phyloP scores from a whole-genome alignment of 2,329 filamentous ascomycete species.

The Sclerotinia sclerotiorum region DNA sequence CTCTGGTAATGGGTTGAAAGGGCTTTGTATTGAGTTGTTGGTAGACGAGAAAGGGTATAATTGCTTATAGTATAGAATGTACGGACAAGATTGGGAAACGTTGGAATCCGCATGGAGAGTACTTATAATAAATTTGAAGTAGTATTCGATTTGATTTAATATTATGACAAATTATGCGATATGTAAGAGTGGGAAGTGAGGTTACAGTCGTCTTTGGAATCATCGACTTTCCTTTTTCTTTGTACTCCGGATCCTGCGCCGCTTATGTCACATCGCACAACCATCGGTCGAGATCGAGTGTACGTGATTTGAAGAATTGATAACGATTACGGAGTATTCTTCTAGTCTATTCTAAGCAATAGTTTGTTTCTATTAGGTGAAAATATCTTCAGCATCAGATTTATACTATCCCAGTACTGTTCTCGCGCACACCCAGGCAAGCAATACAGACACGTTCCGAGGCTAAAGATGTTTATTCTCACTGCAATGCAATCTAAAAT shows the following conservation, averaged over 20 bases:
- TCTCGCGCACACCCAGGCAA: not conserved
- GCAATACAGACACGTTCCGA: not conserved
- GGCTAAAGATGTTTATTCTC: not conserved
- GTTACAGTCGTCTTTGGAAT: slow-evolving; percentile 1
- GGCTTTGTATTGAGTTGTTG: slow-evolving; percentile 35
- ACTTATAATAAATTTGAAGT: slow-evolving; percentile 29
- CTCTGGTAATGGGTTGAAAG: slow-evolving; percentile 42
- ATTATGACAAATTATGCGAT: slow-evolving; percentile 22
- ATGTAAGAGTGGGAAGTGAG: not conserved
- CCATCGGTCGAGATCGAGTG: too few species aligned
- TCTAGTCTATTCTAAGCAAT: too few species aligned
- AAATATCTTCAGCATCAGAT: too few species aligned
- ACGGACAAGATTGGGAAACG: slow-evolving; percentile 48
- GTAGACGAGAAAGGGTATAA: slow-evolving; percentile 40
- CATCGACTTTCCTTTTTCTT: not conserved
- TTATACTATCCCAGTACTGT: not conserved
- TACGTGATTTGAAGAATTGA: too few species aligned
- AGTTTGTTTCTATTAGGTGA: too few species aligned
- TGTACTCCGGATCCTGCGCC: not conserved
- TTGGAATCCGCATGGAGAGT: slow-evolving; percentile 52
- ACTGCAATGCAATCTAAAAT: not conserved
- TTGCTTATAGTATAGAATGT: slow-evolving; percentile 50
- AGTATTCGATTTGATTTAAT: not conserved
- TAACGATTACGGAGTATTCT: too few species aligned
- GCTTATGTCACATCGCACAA: not conserved